Conservation (phyloP, 2,329 filamentous ascomycete species). For the Claviceps spartinae region DNA sequence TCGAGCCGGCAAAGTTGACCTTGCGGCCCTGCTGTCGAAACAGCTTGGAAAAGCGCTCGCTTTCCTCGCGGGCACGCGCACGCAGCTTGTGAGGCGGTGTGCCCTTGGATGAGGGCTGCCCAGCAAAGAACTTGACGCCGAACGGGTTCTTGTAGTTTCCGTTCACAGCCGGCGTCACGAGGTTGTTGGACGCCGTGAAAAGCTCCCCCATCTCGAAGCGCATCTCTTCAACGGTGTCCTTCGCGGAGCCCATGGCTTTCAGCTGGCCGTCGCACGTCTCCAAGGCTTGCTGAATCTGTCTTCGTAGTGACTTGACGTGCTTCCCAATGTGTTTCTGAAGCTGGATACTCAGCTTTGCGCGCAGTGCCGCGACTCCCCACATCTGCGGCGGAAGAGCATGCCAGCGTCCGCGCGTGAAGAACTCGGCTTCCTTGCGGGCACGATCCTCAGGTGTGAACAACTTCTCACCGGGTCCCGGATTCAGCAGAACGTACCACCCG, state of each 20-base stretch:
- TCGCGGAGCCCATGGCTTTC: constrained; percentile 34
- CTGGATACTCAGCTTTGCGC: constrained; percentile 35
- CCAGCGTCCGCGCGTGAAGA: constrained; percentile 37
- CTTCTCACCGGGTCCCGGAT: constrained; percentile 32
- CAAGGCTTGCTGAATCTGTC: constrained; percentile 36
- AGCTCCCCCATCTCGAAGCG: constrained; percentile 38
- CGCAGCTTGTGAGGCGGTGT: constrained; percentile 38
- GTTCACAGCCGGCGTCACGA: constrained; percentile 39
- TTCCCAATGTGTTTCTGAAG: constrained; percentile 38
- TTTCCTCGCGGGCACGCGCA: constrained; percentile 37
- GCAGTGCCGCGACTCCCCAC: constrained; percentile 32
- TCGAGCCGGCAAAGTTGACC: constrained; percentile 25
- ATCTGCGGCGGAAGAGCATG: constrained; percentile 31
- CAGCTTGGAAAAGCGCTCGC: constrained; percentile 33
- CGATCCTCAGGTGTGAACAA: constrained; percentile 31
- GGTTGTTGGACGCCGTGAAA: constrained; percentile 37
- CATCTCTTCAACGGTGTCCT: constrained; percentile 40
- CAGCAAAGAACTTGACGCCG: constrained; percentile 36
- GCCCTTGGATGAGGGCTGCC: constrained; percentile 33
- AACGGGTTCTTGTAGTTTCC: constrained; percentile 43
- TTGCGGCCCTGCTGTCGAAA: constrained; percentile 37
- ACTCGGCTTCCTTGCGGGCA: constrained; percentile 29
- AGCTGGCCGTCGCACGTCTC: constrained; percentile 36
- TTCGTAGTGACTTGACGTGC: constrained; percentile 35
- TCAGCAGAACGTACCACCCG: constrained; percentile 38